Evolutionary conservation across 208 protist genomes (phyloP).

Genomic region (Leishmania amazonensis): DNA sequence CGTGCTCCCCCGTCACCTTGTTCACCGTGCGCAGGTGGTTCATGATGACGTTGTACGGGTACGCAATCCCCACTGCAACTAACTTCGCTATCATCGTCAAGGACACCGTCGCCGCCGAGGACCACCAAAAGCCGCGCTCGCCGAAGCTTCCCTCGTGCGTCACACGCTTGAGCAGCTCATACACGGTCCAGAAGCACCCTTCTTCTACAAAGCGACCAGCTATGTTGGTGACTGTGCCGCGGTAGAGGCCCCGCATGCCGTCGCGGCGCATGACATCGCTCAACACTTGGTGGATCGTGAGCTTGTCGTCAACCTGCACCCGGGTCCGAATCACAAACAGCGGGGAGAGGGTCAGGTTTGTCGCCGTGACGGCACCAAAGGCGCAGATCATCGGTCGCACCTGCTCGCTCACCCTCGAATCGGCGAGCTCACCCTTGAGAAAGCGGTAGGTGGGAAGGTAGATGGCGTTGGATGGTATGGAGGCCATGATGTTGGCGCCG

Average conservation of each 20-base stretch:
- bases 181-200: constrained; percentile 87
- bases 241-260: constrained; percentile 81
- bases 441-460: constrained; percentile 87
- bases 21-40: constrained; percentile 90
- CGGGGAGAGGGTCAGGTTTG: constrained; percentile 74
- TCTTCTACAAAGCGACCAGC: constrained; percentile 87
- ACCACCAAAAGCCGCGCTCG: constrained; percentile 53
- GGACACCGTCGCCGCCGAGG: constrained; percentile 74
- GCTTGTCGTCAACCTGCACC: constrained; percentile 81
- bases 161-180: constrained; percentile 84
- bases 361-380: constrained; percentile 75
- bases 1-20: constrained; percentile 72
- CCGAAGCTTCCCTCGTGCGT: constrained; percentile 65
- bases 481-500: constrained; percentile 87
- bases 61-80: constrained; percentile 63
- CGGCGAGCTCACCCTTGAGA: constrained; percentile 58
- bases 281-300: constrained; percentile 80
- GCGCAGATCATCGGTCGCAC: constrained; percentile 61
- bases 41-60: constrained; percentile 93
- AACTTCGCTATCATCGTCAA: constrained; percentile 86
- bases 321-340: constrained; percentile 90
- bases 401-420: constrained; percentile 49
- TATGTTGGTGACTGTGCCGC: constrained; percentile 85
- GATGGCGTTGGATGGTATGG: constrained; percentile 88
- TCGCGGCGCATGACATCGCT: constrained; percentile 67